phyloP scores from a whole-genome alignment of 805 yeast genomes.

The Candida fluviatilis region DNA sequence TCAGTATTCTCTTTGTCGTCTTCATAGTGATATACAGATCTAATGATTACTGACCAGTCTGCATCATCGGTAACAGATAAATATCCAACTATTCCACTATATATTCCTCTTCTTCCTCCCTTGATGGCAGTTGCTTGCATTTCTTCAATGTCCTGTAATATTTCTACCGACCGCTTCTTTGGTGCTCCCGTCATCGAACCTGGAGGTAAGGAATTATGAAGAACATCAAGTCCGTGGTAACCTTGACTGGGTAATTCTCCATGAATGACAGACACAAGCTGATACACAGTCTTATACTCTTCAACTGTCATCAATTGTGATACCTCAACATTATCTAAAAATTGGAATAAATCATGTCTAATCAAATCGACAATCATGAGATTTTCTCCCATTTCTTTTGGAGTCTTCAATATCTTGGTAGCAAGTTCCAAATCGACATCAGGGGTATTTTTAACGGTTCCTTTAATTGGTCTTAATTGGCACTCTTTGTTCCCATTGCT shows the following conservation, averaged over 20 bases:
- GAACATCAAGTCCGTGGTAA: constrained; percentile 72
- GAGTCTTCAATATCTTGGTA: constrained; percentile 61
- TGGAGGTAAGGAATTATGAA: constrained; percentile 82
- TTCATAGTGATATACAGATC: constrained; percentile 70
- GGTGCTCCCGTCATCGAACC: constrained; percentile 99
- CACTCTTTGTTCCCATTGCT: constrained; percentile 32
- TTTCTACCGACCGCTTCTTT: constrained; percentile 83
- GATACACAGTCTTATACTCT: constrained; percentile 87
- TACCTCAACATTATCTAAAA: constrained; percentile 64
- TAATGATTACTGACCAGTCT: constrained; percentile 94
- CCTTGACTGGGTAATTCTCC: constrained; percentile 45
- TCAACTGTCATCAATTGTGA: constrained; percentile 85
- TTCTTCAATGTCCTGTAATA: constrained; percentile 59
- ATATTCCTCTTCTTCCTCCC: constrained; percentile 68
- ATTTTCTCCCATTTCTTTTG: constrained; percentile 94
- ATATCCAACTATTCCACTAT: constrained; percentile 94
- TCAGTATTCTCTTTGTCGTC: constrained; percentile 37
- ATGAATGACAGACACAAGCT: constrained; percentile 82
- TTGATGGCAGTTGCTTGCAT: constrained; percentile 26
- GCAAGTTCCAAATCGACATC: constrained; percentile 58
- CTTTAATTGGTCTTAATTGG: constrained; percentile 93
- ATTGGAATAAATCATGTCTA: constrained; percentile 79
- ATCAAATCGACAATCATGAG: constrained; percentile 95
- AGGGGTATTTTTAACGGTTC: constrained; percentile 74
- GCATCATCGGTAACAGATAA: constrained; percentile 85